Evolutionary conservation across 2,329 filamentous ascomycete species (phyloP), one percentile per base, ranked within the genome.

Genomic region (Xylaria polymorpha): DNA sequence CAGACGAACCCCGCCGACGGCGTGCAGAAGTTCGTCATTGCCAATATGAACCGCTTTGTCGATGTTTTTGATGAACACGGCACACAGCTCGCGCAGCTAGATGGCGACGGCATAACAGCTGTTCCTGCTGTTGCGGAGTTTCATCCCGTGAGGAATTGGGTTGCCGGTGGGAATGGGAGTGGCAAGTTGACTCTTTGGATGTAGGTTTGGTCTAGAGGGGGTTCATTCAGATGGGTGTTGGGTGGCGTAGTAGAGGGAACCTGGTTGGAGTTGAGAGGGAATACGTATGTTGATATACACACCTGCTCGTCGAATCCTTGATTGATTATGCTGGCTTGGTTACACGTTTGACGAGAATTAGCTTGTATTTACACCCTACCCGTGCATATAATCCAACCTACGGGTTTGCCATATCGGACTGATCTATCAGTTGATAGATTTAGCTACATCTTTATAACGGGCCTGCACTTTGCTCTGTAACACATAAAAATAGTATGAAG

Each of bases 41-140:
- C 93, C 1, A 99, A 98, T 74, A 98, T 98, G 96, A 97, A 97
- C 78, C 89, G 96, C 1, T 98, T 98, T 75, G 93, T 98, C 1
- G 96, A 99, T 77, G 87, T 99, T 0, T 99, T 92, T 79, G 92
- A 91, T 0, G 86, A 90, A 0, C 88, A 92, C 58, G 96, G 96
- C 0, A 91, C 94, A 75, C 95, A 98, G 79, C 82, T 99, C 4
- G 95, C 93, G 0, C 95, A 98, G 79, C 81, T 97, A 0, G 94
- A 91, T 1, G 94, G 94, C 0, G 94, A 97, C 0, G 93, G 92
- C 0, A 97, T 99, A 74, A 97, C 94, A 0, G 96, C 96, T 7
- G 96, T 99, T 4, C 96, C 96, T 2, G 93, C 96, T 0, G 96
- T 97, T 0, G 92, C 94, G 0, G 92, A 94, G 59, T 96, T 98